Evolutionary conservation across 352 stramenopile species (phyloP).

Genomic region (Blastocystis sp.): DNA sequence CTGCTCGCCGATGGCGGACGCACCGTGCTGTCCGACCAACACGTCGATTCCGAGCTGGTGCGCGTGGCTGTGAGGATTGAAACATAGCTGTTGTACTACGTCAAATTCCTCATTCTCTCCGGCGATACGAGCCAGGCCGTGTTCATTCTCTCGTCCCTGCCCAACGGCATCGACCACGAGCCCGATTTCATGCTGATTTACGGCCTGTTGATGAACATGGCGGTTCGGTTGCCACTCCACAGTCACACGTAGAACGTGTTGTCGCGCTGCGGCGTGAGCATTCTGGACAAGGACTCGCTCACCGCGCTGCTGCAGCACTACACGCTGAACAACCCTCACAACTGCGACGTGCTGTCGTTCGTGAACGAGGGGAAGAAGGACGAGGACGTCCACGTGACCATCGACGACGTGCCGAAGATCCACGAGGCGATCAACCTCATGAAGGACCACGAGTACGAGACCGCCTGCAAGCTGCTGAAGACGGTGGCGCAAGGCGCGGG

Average conservation of each 20-base stretch:
- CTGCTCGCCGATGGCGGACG: neutral
- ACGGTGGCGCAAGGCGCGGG: neutral
- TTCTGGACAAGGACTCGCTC: neutral
- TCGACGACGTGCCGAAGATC: neutral
- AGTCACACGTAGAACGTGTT: neutral
- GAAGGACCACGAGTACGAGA: constrained; percentile 43
- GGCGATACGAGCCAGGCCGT: neutral
- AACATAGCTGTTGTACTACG: neutral
- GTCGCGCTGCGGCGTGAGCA: neutral
- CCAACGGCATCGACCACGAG: neutral
- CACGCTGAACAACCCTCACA: neutral
- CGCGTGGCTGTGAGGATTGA: neutral
- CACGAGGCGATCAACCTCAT: constrained; percentile 20
- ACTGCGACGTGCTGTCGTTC: constrained; percentile 9
- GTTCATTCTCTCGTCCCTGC: constrained; percentile 13
- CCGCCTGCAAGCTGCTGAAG: neutral
- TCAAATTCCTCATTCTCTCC: constrained; percentile 46
- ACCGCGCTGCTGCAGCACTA: neutral
- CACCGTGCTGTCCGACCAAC: neutral
- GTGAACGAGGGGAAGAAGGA: neutral
- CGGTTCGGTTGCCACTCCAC: neutral
- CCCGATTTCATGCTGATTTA: constrained; percentile 45
- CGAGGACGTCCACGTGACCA: neutral
- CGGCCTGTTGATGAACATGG: neutral
- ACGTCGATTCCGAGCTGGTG: constrained; percentile 16